Base-by-base conservation (phyloP, 176 grass and related monocot genomes). In the Cymbopogon citratus region DNA sequence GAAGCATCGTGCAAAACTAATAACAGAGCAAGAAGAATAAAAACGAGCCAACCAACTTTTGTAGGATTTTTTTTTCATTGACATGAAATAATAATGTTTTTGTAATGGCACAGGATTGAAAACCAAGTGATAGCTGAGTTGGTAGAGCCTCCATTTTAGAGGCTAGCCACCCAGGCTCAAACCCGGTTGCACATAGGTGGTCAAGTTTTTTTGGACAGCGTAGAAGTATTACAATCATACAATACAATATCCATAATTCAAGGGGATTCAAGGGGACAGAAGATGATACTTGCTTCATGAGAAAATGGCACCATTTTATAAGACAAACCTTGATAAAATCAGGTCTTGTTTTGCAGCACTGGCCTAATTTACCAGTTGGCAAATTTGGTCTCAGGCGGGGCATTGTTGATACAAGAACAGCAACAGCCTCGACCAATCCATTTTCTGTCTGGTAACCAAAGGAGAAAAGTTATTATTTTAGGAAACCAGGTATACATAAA, bases 261-360 rank as follows among this genome's bases (percentile, higher is more conserved):
- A 59, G 81, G 21, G 31, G 26, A 40, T 11, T 51, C 26, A 85
- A 33, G 56, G n/a, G 9, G n/a, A 60, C 56, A 87, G 56, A 69
- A 46, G 7, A 74, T 64, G 10, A 57, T 80, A 9, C 18, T 46
- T 81, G 45, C 73, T 69, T 24, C n/a, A 60, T 82, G 49, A 83
- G 67, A 66, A 75, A 31, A 66, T 14, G 16, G 38, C 25, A 56
- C 63, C 36, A 83, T 52, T 73, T 76, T 87, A 81, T 2, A 38
- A 80, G 85, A 15, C 63, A 84, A 85, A 98, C 95, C 95, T 98
- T 98, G 75, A 98, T 94, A 88, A 91, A 98, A 77, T 98, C 95
- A 57, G 90, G 90, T 91, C 88, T 98, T 72, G 92, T 93, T 87
- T 94, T 87, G 86, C 83, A 95, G 71, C 81, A 93, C 83, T 86